Evolutionary conservation across 2,329 filamentous ascomycete species (phyloP), one percentile per base, ranked within the genome.

Genomic region (Sporothrix dimorphospora): DNA sequence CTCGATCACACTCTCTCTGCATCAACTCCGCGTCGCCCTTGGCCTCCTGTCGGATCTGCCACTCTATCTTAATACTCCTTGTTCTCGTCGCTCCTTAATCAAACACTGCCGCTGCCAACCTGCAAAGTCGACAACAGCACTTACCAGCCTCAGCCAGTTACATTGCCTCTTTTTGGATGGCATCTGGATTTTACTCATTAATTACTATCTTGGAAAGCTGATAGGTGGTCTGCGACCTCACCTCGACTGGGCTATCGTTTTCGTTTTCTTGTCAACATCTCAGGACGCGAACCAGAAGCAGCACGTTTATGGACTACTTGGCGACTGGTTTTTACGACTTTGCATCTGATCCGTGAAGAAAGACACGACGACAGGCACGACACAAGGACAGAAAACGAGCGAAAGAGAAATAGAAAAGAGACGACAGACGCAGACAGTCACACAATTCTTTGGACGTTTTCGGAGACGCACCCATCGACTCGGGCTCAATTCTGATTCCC

Each of bases 71-170:
- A 21, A 42, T 63, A 34, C 24, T 6, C 53, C 12, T 34, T 27
- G 53, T 47, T 24, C 21, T 53, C 11, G 51, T 65, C 59, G 38
- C 38, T 65, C 59, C 59, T 45, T 65, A 24, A 45, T 45, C 38
- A 45, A 45, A n/a, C 27, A 42, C 8, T 4, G 3, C 12, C 12
- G 38, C 7, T 27, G 5, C 21, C 11, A 65, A 19, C 21, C n/a
- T 27, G 21, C 59, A 42, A 27, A 19, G 3, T 27, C 38, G 6
- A 16, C 38, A 27, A 21, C 38, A 61, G 19, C 19, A 11, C 3
- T 45, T 21, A 16, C 12, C 38, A 27, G 11, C n/a, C 12, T 27
- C n/a, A 16, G 16, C 55, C 30, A 19, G 8, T 38, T 9, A 8
- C 27, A 2, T 45, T 9, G 30, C n/a, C 30, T 45, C 11, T 1